Percentiles rank a stretch among this genome's conserved stretches.
Evolutionary conservation across 495 filamentous ascomycete species (phyloP).

Genomic region (Penicillium lividum): DNA sequence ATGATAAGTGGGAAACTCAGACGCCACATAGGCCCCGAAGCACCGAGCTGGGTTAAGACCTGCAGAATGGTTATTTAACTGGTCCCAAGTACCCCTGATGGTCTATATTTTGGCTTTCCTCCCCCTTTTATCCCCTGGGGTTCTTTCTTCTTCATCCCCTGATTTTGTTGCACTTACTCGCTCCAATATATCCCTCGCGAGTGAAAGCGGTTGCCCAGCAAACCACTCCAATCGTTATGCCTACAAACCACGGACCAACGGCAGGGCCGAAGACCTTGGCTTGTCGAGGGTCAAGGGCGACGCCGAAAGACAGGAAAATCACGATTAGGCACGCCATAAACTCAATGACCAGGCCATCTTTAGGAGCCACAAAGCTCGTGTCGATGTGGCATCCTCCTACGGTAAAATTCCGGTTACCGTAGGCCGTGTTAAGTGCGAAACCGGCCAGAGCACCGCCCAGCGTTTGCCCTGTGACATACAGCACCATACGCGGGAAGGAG

Average conservation of each 20-base stretch:
- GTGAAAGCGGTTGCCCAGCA: slow-evolving; percentile 47
- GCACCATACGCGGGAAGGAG: slow-evolving; percentile 44
- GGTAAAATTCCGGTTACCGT: slow-evolving; percentile 28
- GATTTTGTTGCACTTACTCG: slow-evolving; percentile 25
- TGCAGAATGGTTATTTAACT: slow-evolving; percentile 18
- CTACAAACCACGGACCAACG: slow-evolving; percentile 53
- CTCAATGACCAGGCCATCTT: slow-evolving; percentile 47
- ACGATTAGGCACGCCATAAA: slow-evolving; percentile 43
- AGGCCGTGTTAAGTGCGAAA: slow-evolving; percentile 33
- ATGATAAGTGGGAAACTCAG: slow-evolving; percentile 33
- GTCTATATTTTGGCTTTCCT: background rate
- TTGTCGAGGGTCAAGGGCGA: slow-evolving; percentile 60
- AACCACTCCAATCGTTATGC: slow-evolving; percentile 47
- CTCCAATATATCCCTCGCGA: slow-evolving; percentile 46
- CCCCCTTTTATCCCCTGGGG: background rate
- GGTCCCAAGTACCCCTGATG: background rate
- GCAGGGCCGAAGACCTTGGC: slow-evolving; percentile 51
- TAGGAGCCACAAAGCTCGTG: slow-evolving; percentile 24
- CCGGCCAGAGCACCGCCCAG: slow-evolving; percentile 49
- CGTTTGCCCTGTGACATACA: slow-evolving; percentile 47
- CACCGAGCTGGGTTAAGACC: slow-evolving; percentile 40
- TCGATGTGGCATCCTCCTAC: slow-evolving; percentile 40
- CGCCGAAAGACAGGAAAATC: slow-evolving; percentile 47
- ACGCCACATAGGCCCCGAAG: slow-evolving; percentile 35
- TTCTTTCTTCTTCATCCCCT: background rate